phyloP scores from a whole-genome alignment of 2,329 filamentous ascomycete species.

The Amylocarpus encephaloides region DNA sequence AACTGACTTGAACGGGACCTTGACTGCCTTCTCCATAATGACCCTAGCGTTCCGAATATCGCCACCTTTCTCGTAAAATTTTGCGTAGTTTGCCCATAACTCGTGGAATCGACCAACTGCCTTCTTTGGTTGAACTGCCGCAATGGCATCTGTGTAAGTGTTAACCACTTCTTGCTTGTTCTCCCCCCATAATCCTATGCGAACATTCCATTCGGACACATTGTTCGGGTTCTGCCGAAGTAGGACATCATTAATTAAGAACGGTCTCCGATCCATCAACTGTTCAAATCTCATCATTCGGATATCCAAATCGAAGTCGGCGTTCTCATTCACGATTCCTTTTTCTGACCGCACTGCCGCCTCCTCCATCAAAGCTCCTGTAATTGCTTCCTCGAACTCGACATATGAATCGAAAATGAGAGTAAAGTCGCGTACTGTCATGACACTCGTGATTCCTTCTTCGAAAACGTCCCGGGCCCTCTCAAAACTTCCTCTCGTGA shows the following conservation, averaged over 20 bases:
- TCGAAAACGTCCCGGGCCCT: slow-evolving; percentile 89
- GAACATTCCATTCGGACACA: slow-evolving; percentile 94
- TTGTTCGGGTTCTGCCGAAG: slow-evolving; percentile 94
- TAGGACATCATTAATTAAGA: slow-evolving; percentile 92
- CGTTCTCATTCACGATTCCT: slow-evolving; percentile 69
- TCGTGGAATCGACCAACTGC: slow-evolving; percentile 90
- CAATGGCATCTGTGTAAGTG: slow-evolving; percentile 91
- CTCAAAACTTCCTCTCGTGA: slow-evolving; percentile 86
- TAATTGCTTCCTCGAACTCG: slow-evolving; percentile 95
- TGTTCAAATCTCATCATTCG: slow-evolving; percentile 98
- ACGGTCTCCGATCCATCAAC: slow-evolving; percentile 92
- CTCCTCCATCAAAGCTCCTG: slow-evolving; percentile 83
- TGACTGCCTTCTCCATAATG: slow-evolving; percentile 96
- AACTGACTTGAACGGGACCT: slow-evolving; percentile 97
- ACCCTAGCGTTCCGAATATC: slow-evolving; percentile 79
- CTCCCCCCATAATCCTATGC: slow-evolving; percentile 90
- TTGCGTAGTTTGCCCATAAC: slow-evolving; percentile 93
- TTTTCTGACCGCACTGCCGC: slow-evolving; percentile 75
- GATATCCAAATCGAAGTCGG: slow-evolving; percentile 91
- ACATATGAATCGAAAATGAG: slow-evolving; percentile 94
- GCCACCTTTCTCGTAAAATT: slow-evolving; percentile 86
- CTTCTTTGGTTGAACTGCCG: slow-evolving; percentile 88
- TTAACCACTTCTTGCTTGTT: slow-evolving; percentile 88
- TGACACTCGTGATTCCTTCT: slow-evolving; percentile 93
- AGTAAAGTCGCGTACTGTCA: slow-evolving; percentile 97